Base-by-base conservation (phyloP, 1,284 basidiomycete genomes). In the Cryptococcus deneoformans region DNA sequence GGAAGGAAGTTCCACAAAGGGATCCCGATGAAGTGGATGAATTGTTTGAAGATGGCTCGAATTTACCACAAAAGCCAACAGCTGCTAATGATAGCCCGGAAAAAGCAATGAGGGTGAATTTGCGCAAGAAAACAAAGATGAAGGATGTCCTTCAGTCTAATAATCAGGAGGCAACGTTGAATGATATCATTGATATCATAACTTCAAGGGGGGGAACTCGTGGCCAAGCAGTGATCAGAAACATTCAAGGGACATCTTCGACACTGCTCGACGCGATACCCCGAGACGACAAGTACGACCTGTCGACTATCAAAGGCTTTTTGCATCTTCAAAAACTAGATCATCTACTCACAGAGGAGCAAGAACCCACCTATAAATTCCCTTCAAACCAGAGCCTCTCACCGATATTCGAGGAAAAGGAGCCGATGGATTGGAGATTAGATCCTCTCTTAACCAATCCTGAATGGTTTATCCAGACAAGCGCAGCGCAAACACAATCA, bases 401-500 rank as follows among this genome's bases (percentile, higher is more conserved):
- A 8, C 37, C 54, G 37, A 50, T 46, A 43, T 44, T n/a, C 40
- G 50, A 59, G 14, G 20, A 48, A 24, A 43, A 40, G 20, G 53
- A 55, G 39, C 6, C 38, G 16, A 34, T 37, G 24, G 40, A 60
- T n/a, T 60, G 58, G 58, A 57, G 38, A 20, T 36, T n/a, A 4
- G 46, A 60, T 48, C 50, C 54, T 3, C 14, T 5, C 2, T 52
- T 61, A 20, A 36, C 29, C 10, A 61, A 61, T 37, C 60, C 56
- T 1, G 24, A 34, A 46, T 61, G 60, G 60, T 61, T 58, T 43
- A 20, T 35, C 9, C 29, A 45, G 12, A 37, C 53, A 8, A 36
- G 11, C 20, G 10, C 8, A 24, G 3, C 6, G 43, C 8, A 44
- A 16, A 6, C 7, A 8, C 14, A 20, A 11, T 43, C 36, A 5